Conservation (phyloP, 345 rosid species). For the Linum tenue region DNA sequence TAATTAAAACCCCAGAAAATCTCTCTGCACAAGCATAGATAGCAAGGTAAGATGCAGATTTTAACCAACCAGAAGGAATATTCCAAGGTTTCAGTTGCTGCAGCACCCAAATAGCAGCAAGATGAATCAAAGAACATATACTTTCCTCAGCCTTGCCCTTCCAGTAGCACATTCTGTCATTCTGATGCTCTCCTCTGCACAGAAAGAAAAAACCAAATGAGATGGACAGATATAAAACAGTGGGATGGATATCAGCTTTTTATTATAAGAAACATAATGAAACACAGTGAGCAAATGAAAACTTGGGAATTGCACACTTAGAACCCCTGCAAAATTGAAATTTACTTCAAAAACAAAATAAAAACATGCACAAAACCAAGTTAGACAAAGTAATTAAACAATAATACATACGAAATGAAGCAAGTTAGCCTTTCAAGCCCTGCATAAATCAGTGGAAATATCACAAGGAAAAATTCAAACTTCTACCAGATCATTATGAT, state of each 20-base stretch:
- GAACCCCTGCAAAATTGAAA: constrained; percentile 66
- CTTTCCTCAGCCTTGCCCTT: background rate
- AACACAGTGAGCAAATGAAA: constrained; percentile 18
- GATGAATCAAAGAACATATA: background rate
- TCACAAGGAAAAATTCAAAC: constrained; percentile 9
- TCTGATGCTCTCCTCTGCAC: background rate
- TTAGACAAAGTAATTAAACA: constrained; percentile 7
- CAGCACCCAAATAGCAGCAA: background rate
- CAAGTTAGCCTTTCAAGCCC: constrained; percentile 22
- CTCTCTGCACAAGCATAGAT: background rate
- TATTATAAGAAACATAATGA: background rate
- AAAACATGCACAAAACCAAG: constrained; percentile 20
- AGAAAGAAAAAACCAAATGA: background rate
- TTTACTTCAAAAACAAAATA: constrained; percentile 27
- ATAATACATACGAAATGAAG: constrained; percentile 5
- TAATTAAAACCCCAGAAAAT: background rate
- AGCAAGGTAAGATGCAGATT: background rate
- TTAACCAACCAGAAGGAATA: background rate
- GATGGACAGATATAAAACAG: background rate
- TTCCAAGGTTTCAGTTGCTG: background rate
- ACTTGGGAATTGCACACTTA: constrained; percentile 41
- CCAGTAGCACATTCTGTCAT: background rate
- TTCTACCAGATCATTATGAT: constrained; percentile 17
- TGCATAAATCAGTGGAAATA: constrained; percentile 18
- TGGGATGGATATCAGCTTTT: background rate